These are phyloP conservation scores for Ampelocalamus luodianensis DNA, from an alignment of 176 grass and related monocot genomes.

Conservation along the genomic window DNA sequence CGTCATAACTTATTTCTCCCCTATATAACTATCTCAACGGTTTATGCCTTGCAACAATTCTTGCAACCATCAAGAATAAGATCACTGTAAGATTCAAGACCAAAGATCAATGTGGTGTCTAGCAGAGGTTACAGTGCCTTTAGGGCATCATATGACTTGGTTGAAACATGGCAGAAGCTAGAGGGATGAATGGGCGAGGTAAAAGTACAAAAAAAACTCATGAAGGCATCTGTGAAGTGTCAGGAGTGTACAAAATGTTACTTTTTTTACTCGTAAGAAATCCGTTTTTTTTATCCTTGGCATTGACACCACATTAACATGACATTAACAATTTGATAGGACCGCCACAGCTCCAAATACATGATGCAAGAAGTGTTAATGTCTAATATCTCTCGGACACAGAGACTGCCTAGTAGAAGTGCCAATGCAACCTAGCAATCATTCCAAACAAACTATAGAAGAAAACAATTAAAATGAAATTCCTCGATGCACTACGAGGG, in stretches of 20 bases:
- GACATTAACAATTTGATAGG: conserved; percentile 20
- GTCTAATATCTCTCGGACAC: neutral
- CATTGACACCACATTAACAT: neutral
- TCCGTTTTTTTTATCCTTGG: neutral
- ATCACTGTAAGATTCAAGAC: neutral
- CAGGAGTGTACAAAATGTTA: neutral
- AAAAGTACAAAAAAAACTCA: conserved; percentile 14
- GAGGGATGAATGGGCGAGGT: neutral
- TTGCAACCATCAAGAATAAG: neutral
- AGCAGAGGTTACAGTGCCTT: neutral
- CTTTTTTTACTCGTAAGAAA: neutral
- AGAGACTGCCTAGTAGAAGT: conserved; percentile 5
- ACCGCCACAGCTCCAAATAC: neutral
- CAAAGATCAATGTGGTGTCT: neutral
- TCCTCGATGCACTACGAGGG: neutral
- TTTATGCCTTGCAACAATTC: conserved; percentile 12
- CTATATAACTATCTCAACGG: neutral
- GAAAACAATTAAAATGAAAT: conserved; percentile 1
- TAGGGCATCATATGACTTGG: conserved; percentile 20
- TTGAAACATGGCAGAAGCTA: conserved; percentile 18
- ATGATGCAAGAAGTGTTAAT: conserved; percentile 12
- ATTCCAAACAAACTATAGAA: conserved; percentile 20
- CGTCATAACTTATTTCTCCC: neutral
- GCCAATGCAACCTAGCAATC: neutral
- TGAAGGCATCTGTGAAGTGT: neutral